phyloP scores from a whole-genome alignment of 2,329 filamentous ascomycete genomes.

The Scedosporium apiospermum region DNA sequence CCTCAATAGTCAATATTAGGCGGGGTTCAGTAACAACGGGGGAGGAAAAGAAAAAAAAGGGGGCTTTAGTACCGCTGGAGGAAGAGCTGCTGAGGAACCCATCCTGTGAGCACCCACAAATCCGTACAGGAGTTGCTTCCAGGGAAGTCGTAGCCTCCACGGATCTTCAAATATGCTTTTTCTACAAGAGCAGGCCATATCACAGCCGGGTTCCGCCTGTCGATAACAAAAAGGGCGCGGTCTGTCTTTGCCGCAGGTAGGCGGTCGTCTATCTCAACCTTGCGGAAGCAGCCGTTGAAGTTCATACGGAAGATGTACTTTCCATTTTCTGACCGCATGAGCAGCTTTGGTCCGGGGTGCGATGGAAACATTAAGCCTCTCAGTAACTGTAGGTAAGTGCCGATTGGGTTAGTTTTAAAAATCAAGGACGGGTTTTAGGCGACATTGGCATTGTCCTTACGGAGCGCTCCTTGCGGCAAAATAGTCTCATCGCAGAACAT shows the following conservation, averaged over 20 bases:
- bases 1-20: not conserved
- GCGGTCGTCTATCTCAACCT: conserved; percentile 80
- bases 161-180: conserved; percentile 91
- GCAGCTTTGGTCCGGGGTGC: conserved; percentile 45
- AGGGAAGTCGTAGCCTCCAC: conserved; percentile 94
- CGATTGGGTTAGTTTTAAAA: too few relatives aligned
- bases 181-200: conserved; percentile 90
- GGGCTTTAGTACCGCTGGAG: conserved; percentile 52
- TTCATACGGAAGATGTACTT: conserved; percentile 90
- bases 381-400: not conserved
- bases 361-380: conserved; percentile 66
- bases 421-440: too few relatives aligned
- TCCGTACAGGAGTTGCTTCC: conserved; percentile 96
- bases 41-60: not conserved
- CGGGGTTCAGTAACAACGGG: not conserved
- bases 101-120: conserved; percentile 83
- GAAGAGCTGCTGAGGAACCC: conserved; percentile 95
- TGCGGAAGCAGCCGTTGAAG: conserved; percentile 89
- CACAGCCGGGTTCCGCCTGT: conserved; percentile 69
- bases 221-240: conserved; percentile 76
- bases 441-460: conserved; percentile 30
- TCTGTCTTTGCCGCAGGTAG: conserved; percentile 68
- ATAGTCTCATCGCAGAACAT: conserved; percentile 67
- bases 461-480: conserved; percentile 57
- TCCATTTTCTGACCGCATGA: conserved; percentile 63